Base-by-base conservation (phyloP, 768 basidiomycete species). In the Trametes cubensis region DNA sequence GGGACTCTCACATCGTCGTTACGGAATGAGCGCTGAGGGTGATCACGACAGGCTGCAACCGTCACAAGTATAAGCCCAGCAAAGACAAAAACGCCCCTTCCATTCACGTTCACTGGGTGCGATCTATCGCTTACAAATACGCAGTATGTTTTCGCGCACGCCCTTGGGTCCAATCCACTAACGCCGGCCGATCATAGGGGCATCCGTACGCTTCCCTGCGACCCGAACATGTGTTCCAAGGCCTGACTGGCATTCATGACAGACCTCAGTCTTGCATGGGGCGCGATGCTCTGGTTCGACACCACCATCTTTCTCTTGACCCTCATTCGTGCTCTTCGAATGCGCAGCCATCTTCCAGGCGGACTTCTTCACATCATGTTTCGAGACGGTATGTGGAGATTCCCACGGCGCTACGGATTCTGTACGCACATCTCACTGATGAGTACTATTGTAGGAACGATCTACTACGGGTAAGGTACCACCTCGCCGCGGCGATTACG, bases 201-300 rank as follows among this genome's bases (percentile, higher is more conserved):
- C 44, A 56, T 52, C 23, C 60, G 63, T 64, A 54, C 40, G 62
- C 47, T 40, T 48, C 46, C 15, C 17, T 14, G 28, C 28, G 11
- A 17, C 23, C 17, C 11, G 34, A 28, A 20, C 25, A 13, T 14
- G 47, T 50, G 46, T 51, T 59, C 39, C 39, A 10, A n/a, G 14
- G 7, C 17, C 23, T 49, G 15, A 39, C 26, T 13, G 7, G 28
- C n/a, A 15, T 4, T 38, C 21, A 17, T 7, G 39, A 41, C 41
- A 72, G 71, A 64, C 30, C 39, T 67, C 39, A 60, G 55, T 1
- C 15, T 55, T n/a, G 67, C 62, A 2, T 66, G 66, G 66, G n/a
- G 28, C 7, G 51, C 62, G 13, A 59, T 67, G 60, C 44, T 67
- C 14, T 61, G 50, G 55, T 67, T 64, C 47, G 66, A 67, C 48